phyloP scores from a whole-genome alignment of 2,329 filamentous ascomycete genomes.

The Davidsoniella virescens region DNA sequence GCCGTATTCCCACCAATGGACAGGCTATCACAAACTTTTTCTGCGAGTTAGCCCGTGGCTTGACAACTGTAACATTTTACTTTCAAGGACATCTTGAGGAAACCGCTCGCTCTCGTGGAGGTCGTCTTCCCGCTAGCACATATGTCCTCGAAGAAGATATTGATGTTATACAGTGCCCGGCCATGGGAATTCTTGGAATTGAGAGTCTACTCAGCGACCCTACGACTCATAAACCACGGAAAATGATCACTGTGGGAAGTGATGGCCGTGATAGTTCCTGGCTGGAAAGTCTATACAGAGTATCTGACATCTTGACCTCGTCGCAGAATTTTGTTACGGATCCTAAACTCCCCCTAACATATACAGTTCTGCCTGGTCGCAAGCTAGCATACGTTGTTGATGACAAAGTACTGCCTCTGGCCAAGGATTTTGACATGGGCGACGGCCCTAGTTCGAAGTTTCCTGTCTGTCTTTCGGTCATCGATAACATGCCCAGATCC shows the following conservation, averaged over 20 bases:
- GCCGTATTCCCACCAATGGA: constrained; percentile 1
- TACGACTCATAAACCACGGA: not conserved
- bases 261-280: constrained; percentile 5
- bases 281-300: constrained; percentile 8
- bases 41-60: constrained; percentile 12
- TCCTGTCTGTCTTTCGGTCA: constrained; percentile 8
- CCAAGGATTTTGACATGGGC: constrained; percentile 8
- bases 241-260: not conserved
- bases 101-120: constrained; percentile 1
- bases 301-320: constrained; percentile 8
- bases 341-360: constrained; percentile 9
- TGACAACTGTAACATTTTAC: constrained; percentile 11
- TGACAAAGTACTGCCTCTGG: constrained; percentile 7
- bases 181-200: constrained; percentile 9
- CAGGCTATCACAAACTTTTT: constrained; percentile 5
- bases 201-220: constrained; percentile 1
- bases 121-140: constrained; percentile 6
- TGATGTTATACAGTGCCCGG: constrained; percentile 8
- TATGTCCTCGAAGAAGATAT: constrained; percentile 13
- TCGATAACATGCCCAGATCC: constrained; percentile 1
- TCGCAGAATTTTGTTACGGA: constrained; percentile 10
- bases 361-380: constrained; percentile 2
- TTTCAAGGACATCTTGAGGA: constrained; percentile 9
- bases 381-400: constrained; percentile 11
- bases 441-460: constrained; percentile 7